A percentile compares a stretch with the other conserved stretches of the same genome.
These are phyloP conservation scores for Sapria himalayana DNA, from an alignment of 345 rosid genomes.

Conservation along the genomic window DNA sequence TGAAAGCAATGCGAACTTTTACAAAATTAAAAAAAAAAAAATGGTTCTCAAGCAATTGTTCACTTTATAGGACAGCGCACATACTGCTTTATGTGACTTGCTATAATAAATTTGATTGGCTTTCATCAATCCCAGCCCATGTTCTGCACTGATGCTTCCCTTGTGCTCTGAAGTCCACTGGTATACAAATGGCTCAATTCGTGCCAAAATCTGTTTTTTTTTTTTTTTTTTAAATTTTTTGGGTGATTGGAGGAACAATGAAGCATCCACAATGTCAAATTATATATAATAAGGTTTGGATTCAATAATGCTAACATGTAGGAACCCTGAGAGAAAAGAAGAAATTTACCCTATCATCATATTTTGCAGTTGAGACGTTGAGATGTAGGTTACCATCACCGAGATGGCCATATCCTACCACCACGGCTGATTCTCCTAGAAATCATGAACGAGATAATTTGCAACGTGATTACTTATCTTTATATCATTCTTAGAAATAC, in stretches of 20 bases:
- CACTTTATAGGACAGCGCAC: slow-evolving; percentile 10
- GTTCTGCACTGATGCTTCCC: slow-evolving; percentile 96
- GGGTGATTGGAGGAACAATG: no score
- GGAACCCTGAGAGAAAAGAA: no score
- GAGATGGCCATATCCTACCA: slow-evolving; percentile 80
- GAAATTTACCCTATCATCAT: slow-evolving; percentile 37
- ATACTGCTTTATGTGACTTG: slow-evolving; percentile 57
- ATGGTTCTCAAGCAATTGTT: no score
- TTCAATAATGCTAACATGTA: neutral
- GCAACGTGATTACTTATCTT: no score
- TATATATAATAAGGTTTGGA: neutral
- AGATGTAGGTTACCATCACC: slow-evolving; percentile 93
- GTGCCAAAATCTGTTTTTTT: slow-evolving; percentile 67
- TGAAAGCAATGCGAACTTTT: no score
- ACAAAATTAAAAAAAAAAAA: no score
- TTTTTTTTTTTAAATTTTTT: no score
- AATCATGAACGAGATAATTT: neutral
- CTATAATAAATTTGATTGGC: slow-evolving; percentile 66
- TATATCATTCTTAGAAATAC: no score
- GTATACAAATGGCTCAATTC: slow-evolving; percentile 73
- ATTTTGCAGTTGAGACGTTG: slow-evolving; percentile 48
- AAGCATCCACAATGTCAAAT: neutral
- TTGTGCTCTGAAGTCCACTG: slow-evolving; percentile 83
- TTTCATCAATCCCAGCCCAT: slow-evolving; percentile 90
- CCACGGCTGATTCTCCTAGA: slow-evolving; percentile 52